phyloP scores from a whole-genome alignment of 2,329 filamentous ascomycete species.

The Volutella citrinella region DNA sequence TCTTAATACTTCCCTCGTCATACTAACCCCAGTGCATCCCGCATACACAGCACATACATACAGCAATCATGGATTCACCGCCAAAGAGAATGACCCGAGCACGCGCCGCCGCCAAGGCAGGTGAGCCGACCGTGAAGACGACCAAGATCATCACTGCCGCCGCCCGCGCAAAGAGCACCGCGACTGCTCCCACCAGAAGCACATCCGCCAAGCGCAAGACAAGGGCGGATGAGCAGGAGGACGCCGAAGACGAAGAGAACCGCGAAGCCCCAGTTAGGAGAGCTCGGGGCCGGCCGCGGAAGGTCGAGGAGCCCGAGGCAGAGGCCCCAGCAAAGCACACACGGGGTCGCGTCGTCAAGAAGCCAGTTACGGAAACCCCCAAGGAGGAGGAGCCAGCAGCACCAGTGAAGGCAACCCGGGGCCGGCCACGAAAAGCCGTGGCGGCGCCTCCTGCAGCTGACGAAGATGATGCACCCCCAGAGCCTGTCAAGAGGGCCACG shows the following conservation, averaged over 20 bases:
- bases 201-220: slow-evolving; percentile 47
- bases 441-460: slow-evolving; percentile 19
- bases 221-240: slow-evolving; percentile 50
- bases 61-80: slow-evolving; percentile 51
- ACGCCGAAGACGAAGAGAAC: slow-evolving; percentile 41
- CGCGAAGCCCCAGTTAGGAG: slow-evolving; percentile 31
- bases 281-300: slow-evolving; percentile 43
- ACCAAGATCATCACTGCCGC: slow-evolving; percentile 48
- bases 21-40: slow-evolving; percentile 23
- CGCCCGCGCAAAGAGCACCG: slow-evolving; percentile 43
- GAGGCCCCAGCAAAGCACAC: slow-evolving; percentile 24
- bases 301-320: slow-evolving; percentile 28
- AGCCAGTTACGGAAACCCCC: slow-evolving; percentile 21
- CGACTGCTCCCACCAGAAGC: slow-evolving; percentile 31
- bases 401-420: slow-evolving; percentile 37
- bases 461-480: slow-evolving; percentile 21
- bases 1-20: slow-evolving; percentile 13
- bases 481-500: slow-evolving; percentile 31
- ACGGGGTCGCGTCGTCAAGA: slow-evolving; percentile 27
- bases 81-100: slow-evolving; percentile 58
- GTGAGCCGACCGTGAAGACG: slow-evolving; percentile 36
- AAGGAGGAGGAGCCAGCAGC: slow-evolving; percentile 22
- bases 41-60: slow-evolving; percentile 14
- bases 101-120: slow-evolving; percentile 41
- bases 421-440: slow-evolving; percentile 41